phyloP scores from a whole-genome alignment of 345 rosid species.

The Bruguiera parviflora region DNA sequence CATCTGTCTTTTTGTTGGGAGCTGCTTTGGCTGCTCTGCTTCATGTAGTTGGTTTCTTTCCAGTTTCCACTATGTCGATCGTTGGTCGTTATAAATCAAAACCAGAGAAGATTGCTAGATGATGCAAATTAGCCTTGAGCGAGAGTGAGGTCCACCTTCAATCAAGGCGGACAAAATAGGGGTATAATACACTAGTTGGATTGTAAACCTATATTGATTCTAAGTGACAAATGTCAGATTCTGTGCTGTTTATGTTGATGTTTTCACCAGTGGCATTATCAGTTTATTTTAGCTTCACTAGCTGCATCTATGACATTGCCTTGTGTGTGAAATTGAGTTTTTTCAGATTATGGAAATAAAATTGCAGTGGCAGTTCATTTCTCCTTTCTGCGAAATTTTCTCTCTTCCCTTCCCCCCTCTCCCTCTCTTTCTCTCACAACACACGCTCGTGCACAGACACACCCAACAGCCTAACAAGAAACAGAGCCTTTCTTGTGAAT shows the following conservation, averaged over 20 bases:
- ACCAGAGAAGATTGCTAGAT: too few species aligned
- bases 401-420: not conserved
- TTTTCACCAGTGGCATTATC: not conserved
- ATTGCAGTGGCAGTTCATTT: constrained; percentile 1
- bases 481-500: too few species aligned
- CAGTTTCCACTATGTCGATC: not conserved
- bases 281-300: too few species aligned
- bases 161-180: too few species aligned
- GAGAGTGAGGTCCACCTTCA: too few species aligned
- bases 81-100: too few species aligned
- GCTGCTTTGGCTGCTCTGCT: too few species aligned
- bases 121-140: too few species aligned
- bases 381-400: not conserved
- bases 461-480: not conserved
- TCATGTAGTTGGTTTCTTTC: not conserved
- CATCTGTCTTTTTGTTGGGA: not conserved
- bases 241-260: too few species aligned
- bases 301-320: too few species aligned
- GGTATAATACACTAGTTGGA: not conserved
- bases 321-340: not conserved
- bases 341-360: not conserved
- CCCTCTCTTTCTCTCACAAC: not conserved
- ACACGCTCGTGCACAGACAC: too few species aligned
- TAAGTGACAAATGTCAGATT: too few species aligned
- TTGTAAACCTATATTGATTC: not conserved